A percentile compares a stretch with the other conserved stretches of the same genome.
Evolutionary conservation across 148 eudicot species (phyloP).

Genomic region (Chenopodium suecicum): DNA sequence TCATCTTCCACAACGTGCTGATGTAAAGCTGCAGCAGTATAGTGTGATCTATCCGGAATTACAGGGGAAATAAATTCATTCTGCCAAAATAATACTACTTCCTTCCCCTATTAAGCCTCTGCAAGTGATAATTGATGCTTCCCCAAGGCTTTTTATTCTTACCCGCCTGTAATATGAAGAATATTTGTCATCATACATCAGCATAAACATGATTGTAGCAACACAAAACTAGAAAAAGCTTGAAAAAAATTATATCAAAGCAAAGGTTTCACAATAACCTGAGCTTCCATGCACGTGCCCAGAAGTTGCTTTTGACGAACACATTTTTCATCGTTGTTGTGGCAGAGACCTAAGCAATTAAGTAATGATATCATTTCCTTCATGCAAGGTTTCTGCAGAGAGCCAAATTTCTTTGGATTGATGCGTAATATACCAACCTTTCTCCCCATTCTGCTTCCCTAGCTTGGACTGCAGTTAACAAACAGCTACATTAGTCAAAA

Average conservation of each 20-base stretch:
- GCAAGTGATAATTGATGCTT: slow-evolving; percentile 79
- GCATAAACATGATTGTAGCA: neutral
- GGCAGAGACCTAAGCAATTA: slow-evolving; percentile 66
- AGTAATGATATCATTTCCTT: slow-evolving; percentile 82
- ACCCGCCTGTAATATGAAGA: slow-evolving; percentile 43
- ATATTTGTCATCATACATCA: neutral
- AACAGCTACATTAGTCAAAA: neutral
- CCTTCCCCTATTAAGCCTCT: slow-evolving; percentile 77
- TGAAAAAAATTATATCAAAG: neutral
- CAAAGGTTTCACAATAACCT: slow-evolving; percentile 46
- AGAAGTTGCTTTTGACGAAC: slow-evolving; percentile 68
- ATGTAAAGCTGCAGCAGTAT: neutral
- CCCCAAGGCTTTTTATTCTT: slow-evolving; percentile 61
- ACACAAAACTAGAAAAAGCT: slow-evolving; percentile 7
- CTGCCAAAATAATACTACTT: slow-evolving; percentile 40
- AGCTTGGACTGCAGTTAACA: slow-evolving; percentile 12
- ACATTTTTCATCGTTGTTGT: slow-evolving; percentile 74
- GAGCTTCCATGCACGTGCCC: slow-evolving; percentile 78
- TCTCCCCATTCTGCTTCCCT: slow-evolving; percentile 59
- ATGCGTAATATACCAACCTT: slow-evolving; percentile 57
- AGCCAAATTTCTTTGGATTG: slow-evolving; percentile 73
- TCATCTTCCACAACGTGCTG: neutral
- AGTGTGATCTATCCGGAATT: neutral
- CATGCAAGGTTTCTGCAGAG: slow-evolving; percentile 72
- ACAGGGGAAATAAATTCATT: neutral